These are phyloP conservation scores for Vitis cinerea DNA, from an alignment of 164 flowering plant species.

Conservation along the genomic window DNA sequence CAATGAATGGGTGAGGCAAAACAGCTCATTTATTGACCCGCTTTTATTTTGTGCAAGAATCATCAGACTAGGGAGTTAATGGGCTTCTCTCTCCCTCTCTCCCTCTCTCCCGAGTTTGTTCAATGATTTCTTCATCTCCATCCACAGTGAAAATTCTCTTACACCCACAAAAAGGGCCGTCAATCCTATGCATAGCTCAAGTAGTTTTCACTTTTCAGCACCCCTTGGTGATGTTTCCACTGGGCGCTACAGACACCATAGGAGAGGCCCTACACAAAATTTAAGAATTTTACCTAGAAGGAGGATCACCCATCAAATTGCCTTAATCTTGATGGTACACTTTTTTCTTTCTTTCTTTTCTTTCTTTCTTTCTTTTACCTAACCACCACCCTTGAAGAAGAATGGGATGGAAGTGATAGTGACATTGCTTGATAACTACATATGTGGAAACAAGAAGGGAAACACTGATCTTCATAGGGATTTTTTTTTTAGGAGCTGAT, in stretches of 20 bases:
- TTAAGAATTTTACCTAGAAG: too few relatives aligned
- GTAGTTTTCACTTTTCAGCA: slow-evolving; percentile 2
- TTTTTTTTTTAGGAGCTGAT: neutral
- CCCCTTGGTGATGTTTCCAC: neutral
- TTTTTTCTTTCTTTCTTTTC: too few relatives aligned
- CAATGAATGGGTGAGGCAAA: slow-evolving; percentile 1
- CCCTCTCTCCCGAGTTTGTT: neutral
- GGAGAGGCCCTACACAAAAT: neutral
- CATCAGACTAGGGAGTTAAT: neutral
- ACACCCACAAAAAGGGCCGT: neutral
- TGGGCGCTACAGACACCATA: neutral
- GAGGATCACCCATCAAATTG: too few relatives aligned
- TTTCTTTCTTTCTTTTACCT: neutral
- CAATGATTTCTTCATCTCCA: too few relatives aligned
- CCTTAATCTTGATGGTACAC: too few relatives aligned
- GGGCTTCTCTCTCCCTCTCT: neutral
- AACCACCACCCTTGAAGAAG: neutral
- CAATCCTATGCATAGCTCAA: neutral
- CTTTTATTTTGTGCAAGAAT: neutral
- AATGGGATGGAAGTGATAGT: slow-evolving; percentile 5
- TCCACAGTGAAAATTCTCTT: neutral
- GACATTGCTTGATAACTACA: slow-evolving; percentile 9
- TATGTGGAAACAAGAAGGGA: slow-evolving; percentile 1
- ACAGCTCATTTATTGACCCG: neutral
- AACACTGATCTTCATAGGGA: neutral